Conservation (phyloP, 1,284 basidiomycete genomes). For the Moesziomyces antarcticus region DNA sequence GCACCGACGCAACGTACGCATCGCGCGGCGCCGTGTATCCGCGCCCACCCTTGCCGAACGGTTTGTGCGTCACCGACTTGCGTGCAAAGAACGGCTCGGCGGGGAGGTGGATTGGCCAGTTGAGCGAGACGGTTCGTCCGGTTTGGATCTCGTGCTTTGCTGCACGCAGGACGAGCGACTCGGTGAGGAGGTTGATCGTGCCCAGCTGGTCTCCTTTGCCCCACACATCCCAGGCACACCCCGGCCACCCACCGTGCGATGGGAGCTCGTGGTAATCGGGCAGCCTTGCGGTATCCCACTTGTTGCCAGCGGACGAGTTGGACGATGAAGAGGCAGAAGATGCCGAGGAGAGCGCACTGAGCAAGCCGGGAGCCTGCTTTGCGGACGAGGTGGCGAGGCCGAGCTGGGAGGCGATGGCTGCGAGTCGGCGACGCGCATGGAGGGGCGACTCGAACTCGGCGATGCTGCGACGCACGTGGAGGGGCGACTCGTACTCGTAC, state of each 20-base stretch:
- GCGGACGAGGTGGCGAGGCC: conserved; percentile 44
- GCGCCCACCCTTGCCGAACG: conserved; percentile 40
- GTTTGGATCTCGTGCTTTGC: conserved; percentile 75
- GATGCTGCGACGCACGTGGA: conserved; percentile 24
- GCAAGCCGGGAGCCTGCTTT: conserved; percentile 26
- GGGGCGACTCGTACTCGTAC: conserved; percentile 42
- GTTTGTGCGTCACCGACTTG: conserved; percentile 40
- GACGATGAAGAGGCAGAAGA: conserved; percentile 9
- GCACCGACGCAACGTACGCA: conserved; percentile 19
- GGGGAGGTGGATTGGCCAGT: conserved; percentile 58
- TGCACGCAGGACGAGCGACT: conserved; percentile 74
- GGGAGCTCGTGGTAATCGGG: conserved; percentile 54
- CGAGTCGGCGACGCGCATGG: conserved; percentile 39
- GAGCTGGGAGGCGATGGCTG: conserved; percentile 51
- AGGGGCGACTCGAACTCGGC: conserved; percentile 45
- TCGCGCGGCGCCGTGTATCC: conserved; percentile 29
- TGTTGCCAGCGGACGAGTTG: conserved; percentile 7
- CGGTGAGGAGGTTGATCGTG: conserved; percentile 77
- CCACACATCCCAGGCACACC: conserved; percentile 77
- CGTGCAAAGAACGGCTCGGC: conserved; percentile 54
- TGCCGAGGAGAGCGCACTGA: conserved; percentile 11
- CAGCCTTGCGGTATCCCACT: conserved; percentile 43
- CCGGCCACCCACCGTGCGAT: conserved; percentile 51
- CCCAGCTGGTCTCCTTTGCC: conserved; percentile 77
- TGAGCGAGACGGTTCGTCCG: conserved; percentile 47